Evolutionary conservation across 2,329 filamentous ascomycete species (phyloP).

Genomic region (Exophiala xenobiotica): DNA sequence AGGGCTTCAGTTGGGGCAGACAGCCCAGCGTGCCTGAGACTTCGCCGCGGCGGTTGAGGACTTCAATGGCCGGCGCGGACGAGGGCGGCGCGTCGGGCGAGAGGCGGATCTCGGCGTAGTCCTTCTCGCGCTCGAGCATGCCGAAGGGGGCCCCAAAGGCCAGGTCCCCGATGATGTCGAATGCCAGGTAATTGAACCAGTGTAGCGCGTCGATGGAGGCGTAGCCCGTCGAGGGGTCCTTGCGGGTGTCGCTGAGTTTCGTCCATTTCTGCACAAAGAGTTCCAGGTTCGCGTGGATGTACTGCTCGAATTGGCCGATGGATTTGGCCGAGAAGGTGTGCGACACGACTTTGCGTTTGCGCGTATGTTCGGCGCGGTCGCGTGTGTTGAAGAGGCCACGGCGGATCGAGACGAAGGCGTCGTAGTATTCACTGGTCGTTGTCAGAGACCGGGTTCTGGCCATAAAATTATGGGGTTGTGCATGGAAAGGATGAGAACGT

Average conservation of each 20-base stretch:
- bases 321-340: conserved; percentile 85
- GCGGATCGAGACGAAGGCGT: conserved; percentile 84
- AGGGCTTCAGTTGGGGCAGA: conserved; percentile 72
- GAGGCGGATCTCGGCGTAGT: conserved; percentile 70
- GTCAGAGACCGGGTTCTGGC: neutral
- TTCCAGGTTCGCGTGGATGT: conserved; percentile 77
- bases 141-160: conserved; percentile 78
- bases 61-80: conserved; percentile 78
- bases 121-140: conserved; percentile 74
- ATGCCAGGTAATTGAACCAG: conserved; percentile 74
- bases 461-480: neutral
- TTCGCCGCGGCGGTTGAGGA: conserved; percentile 83
- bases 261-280: conserved; percentile 73
- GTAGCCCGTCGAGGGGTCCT: conserved; percentile 50
- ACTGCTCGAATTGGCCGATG: conserved; percentile 81
- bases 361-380: conserved; percentile 74
- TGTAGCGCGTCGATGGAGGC: conserved; percentile 70
- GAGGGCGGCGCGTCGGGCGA: conserved; percentile 61
- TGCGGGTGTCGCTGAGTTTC: conserved; percentile 51
- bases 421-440: conserved; percentile 71
- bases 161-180: conserved; percentile 59
- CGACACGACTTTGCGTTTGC: conserved; percentile 84
- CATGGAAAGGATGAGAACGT: conserved; percentile 33
- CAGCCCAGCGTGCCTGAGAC: conserved; percentile 79
- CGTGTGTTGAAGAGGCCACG: conserved; percentile 88